These are phyloP conservation scores for Amanita jacksonii DNA, from an alignment of 768 basidiomycete genomes.

Conservation along the genomic window DNA sequence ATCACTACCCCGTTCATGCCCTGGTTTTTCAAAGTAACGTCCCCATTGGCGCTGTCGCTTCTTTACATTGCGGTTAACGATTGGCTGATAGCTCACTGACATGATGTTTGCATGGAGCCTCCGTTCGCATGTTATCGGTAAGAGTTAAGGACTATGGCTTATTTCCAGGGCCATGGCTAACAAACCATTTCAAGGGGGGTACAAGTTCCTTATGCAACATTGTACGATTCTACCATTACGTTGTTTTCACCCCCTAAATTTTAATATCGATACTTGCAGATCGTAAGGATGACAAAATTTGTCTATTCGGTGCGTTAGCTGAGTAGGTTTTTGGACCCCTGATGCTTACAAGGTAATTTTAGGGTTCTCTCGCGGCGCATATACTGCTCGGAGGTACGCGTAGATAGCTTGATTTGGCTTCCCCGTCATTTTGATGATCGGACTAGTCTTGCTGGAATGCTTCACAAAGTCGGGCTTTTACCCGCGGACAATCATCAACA, in stretches of 20 bases:
- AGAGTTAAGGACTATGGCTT: conserved; percentile 5
- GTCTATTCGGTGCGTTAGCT: conserved; percentile 39
- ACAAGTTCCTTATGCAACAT: conserved; percentile 9
- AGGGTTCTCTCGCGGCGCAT: conserved; percentile 58
- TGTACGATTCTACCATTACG: not conserved
- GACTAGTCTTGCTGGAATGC: conserved; percentile 43
- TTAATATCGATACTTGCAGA: too few species aligned
- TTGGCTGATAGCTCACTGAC: conserved; percentile 25
- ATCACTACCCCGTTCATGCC: conserved; percentile 35
- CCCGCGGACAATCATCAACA: conserved; percentile 42
- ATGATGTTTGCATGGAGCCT: conserved; percentile 39
- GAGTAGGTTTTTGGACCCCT: not conserved
- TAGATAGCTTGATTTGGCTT: too few species aligned
- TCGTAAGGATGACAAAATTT: conserved; percentile 58
- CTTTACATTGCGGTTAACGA: not conserved
- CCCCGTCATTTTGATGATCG: not conserved
- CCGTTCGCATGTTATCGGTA: conserved; percentile 42
- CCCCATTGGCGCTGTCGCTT: not conserved
- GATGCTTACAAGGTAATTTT: too few species aligned
- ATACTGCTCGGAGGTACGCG: conserved; percentile 43
- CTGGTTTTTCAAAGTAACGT: conserved; percentile 32
- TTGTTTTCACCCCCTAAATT: not conserved
- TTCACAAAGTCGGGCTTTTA: conserved; percentile 42
- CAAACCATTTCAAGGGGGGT: conserved; percentile 6
- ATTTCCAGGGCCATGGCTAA: not conserved